Percentiles rank a stretch among this genome's conserved stretches.
Conservation (phyloP, 2,329 filamentous ascomycete genomes). For the Chaetomiaceae sp. region DNA sequence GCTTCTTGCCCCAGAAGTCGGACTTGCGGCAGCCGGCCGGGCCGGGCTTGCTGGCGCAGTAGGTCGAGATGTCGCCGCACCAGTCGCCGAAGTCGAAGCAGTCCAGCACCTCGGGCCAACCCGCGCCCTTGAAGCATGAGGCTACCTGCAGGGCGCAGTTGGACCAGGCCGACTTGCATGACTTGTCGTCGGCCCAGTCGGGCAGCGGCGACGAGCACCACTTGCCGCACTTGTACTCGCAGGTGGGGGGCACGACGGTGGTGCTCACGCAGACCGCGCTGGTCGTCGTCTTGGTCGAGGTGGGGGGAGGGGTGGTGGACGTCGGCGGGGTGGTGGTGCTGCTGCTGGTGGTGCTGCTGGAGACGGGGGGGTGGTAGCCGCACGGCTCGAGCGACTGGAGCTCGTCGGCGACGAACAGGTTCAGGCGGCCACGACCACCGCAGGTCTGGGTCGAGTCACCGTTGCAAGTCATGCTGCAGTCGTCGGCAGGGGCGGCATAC, state of each 20-base stretch:
- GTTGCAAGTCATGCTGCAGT: slow-evolving; percentile 49
- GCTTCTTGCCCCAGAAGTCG: slow-evolving; percentile 39
- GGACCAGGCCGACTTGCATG: slow-evolving; percentile 40
- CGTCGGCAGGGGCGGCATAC: slow-evolving; percentile 29
- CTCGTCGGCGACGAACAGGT: slow-evolving; percentile 44
- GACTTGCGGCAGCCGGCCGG: slow-evolving; percentile 35
- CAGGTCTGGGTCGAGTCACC: slow-evolving; percentile 42
- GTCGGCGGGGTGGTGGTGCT: slow-evolving; percentile 6
- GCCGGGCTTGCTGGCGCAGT: slow-evolving; percentile 35
- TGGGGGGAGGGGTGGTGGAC: slow-evolving; percentile 15
- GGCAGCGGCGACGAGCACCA: slow-evolving; percentile 50
- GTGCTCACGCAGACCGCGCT: slow-evolving; percentile 45
- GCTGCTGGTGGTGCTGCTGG: slow-evolving; percentile 16
- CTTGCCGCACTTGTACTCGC: slow-evolving; percentile 51
- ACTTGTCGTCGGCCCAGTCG: slow-evolving; percentile 39
- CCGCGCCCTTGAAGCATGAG: slow-evolving; percentile 48
- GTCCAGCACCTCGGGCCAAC: slow-evolving; percentile 43
- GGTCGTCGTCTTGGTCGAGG: slow-evolving; percentile 32
- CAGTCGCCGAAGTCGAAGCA: slow-evolving; percentile 49
- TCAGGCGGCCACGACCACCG: slow-evolving; percentile 40
- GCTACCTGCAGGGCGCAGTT: slow-evolving; percentile 44
- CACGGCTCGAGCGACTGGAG: slow-evolving; percentile 35
- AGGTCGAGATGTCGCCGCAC: slow-evolving; percentile 43
- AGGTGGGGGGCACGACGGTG: slow-evolving; percentile 40
- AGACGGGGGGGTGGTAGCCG: slow-evolving; percentile 29